Evolutionary conservation across 345 rosid species (phyloP).

Genomic region (Eutrema heterophyllum): DNA sequence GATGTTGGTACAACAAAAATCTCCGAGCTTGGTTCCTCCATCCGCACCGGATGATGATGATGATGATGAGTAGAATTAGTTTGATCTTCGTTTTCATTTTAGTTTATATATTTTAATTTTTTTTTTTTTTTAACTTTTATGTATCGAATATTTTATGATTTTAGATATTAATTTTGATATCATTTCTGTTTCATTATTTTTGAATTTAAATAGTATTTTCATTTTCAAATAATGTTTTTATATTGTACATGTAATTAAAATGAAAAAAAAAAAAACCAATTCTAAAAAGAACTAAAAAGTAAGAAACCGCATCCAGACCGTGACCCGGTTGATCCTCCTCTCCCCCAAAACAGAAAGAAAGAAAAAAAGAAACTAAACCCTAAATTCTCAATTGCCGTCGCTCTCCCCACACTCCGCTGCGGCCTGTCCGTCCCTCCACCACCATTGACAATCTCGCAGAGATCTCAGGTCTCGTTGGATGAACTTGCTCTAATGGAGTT

Average conservation of each 20-base stretch:
- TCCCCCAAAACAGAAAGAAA: neutral
- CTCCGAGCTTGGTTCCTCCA: neutral
- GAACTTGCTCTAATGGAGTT: slow-evolving; percentile 18
- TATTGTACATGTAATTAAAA: no score
- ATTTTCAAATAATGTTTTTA: no score
- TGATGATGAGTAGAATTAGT: neutral
- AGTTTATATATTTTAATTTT: no score
- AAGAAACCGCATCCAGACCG: neutral
- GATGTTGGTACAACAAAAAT: neutral
- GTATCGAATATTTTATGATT: no score
- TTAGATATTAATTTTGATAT: no score
- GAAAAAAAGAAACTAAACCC: slow-evolving; percentile 14
- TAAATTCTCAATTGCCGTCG: slow-evolving; percentile 13
- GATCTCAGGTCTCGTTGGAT: neutral
- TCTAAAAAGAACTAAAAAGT: no score
- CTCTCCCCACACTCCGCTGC: slow-evolving; percentile 3
- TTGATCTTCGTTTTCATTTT: neutral
- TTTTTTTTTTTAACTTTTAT: no score
- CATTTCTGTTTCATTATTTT: no score
- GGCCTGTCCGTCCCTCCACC: neutral
- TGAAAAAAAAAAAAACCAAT: no score
- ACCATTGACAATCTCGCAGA: neutral
- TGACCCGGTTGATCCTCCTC: slow-evolving; percentile 5
- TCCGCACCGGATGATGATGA: neutral
- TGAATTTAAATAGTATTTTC: no score